Evolutionary conservation across 306 rosid species (phyloP), one percentile per base, ranked within the genome.

Genomic region (Pyrus betulifolia): DNA sequence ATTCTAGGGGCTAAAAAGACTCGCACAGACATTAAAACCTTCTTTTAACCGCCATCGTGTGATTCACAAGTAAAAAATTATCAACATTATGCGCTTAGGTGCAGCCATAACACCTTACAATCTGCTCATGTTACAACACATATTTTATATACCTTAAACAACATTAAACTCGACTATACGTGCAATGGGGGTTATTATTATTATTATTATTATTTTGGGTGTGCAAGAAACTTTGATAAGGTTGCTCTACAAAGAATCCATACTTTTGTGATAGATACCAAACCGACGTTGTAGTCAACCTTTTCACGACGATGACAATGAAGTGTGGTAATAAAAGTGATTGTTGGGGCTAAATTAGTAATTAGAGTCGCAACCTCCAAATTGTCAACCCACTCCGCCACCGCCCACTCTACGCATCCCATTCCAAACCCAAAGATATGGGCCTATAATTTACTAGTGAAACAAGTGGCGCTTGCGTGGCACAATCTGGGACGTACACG

Each of bases 21-120:
- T 6, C 40, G 6, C 0, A 35, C 0, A 35, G 40, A 6, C 1
- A 35, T 35, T 35, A 6, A 0, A 35, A 0, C 2, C 0, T 6
- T 6, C 0, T 35, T 1, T 0, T 35, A 1, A 0, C 8, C 0
- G 7, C 0, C 2, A 6, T 35, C 2, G 2, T 35, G 9, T 6
- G 40, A 35, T 35, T 35, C 1, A 35, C 40, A 1, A 35, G 0
- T 5, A 30, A 35, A 35, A 35, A 35, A 35, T 6, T 35, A 35
- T 6, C 40, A 35, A 35, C 8, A 6, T 35, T 35, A 2, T 1
- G 8, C 8, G 6, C 9, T 35, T 35, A 6, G 9, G 40, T 35
- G 40, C 40, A 2, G 40, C 2, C 40, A 38, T 38, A 7, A 7
- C 10, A 38, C 10, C 42, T 38, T 1, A 38, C 8, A 35, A 35